Conservation (phyloP, 192 early-diverging fungal species). For the Phycomyces blakesleeanus region DNA sequence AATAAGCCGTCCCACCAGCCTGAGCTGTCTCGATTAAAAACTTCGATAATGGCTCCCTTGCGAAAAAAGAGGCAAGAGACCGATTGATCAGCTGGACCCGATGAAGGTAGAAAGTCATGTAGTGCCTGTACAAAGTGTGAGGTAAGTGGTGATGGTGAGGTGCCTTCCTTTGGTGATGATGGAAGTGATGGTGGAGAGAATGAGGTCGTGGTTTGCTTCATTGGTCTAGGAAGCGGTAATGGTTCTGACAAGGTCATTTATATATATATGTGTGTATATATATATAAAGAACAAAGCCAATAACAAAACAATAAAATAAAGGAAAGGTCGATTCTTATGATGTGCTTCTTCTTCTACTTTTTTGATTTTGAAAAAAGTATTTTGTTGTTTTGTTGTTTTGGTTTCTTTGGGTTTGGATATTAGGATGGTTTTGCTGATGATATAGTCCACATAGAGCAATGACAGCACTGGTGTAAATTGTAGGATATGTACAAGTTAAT, state of each 20-base stretch:
- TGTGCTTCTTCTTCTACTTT: no score
- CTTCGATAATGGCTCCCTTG: slow-evolving; percentile 86
- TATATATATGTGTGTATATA: no score
- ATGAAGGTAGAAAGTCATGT: slow-evolving; percentile 80
- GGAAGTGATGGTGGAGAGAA: slow-evolving; percentile 16
- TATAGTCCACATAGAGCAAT: no score
- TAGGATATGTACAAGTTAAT: no score
- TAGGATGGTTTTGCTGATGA: no score
- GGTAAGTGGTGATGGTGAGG: slow-evolving; percentile 16
- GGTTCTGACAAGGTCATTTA: not conserved
- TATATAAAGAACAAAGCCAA: no score
- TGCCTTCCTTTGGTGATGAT: slow-evolving; percentile 14
- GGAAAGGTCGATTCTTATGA: no score
- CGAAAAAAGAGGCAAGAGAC: slow-evolving; percentile 69
- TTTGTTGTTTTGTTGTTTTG: no score
- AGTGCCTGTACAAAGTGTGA: slow-evolving; percentile 58
- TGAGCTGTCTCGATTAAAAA: slow-evolving; percentile 82
- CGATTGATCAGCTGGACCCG: slow-evolving; percentile 46
- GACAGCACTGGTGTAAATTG: no score
- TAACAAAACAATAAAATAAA: no score
- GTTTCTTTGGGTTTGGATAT: no score
- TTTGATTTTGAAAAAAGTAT: no score
- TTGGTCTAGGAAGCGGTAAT: not conserved
- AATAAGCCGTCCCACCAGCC: slow-evolving; percentile 97
- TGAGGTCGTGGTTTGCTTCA: slow-evolving; percentile 1